phyloP scores from a whole-genome alignment of 441 rosid genomes.

The Euphorbia schlechtendalii region DNA sequence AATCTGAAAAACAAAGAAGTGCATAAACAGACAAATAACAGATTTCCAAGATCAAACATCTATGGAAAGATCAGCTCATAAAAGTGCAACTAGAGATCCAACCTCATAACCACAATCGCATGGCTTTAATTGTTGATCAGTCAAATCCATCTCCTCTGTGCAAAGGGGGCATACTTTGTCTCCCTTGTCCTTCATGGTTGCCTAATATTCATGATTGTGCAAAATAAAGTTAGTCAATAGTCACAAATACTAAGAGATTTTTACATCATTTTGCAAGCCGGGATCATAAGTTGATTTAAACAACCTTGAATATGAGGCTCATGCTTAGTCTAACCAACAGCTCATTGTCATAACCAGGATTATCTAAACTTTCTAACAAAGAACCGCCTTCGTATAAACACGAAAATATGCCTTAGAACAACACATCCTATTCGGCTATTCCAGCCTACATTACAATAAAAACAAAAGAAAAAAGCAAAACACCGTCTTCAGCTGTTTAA shows the following conservation, averaged over 20 bases:
- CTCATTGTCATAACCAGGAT: background rate
- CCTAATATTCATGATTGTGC: constrained; percentile 17
- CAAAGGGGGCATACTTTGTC: constrained; percentile 89
- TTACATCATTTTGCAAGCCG: background rate
- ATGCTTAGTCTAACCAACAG: background rate
- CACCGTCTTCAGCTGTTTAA: background rate
- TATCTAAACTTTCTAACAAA: background rate
- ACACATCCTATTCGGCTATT: background rate
- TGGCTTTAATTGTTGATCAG: constrained; percentile 93
- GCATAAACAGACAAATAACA: background rate
- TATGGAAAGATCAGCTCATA: background rate
- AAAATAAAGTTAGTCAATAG: background rate
- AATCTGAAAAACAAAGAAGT: constrained; percentile 20
- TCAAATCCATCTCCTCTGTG: constrained; percentile 89
- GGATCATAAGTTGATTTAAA: background rate
- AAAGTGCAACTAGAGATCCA: constrained; percentile 14
- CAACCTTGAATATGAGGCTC: background rate
- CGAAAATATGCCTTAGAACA: background rate
- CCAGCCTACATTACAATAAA: background rate
- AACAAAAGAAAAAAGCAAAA: background rate
- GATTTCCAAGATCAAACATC: background rate
- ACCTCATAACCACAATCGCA: constrained; percentile 96
- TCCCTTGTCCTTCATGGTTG: constrained; percentile 71
- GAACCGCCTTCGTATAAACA: background rate
- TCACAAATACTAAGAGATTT: background rate